Percentiles rank a stretch among this genome's conserved stretches.
These are phyloP conservation scores for Arabidopsis lyrata DNA, from an alignment of 441 rosid genomes.

Conservation along the genomic window DNA sequence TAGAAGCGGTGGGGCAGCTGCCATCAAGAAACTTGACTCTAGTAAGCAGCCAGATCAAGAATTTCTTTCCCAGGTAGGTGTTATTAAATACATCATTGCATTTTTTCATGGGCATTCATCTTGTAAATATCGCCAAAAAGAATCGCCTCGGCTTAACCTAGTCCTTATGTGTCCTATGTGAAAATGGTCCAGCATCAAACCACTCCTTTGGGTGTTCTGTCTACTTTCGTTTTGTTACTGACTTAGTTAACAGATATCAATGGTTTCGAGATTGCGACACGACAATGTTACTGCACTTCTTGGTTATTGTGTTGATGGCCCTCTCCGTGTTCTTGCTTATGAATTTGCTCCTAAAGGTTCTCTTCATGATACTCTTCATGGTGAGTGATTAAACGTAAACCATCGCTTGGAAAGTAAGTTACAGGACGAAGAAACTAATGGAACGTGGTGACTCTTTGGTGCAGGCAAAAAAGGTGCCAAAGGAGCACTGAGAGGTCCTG, in stretches of 20 bases:
- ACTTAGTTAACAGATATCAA: slow-evolving; percentile 51
- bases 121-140: not conserved
- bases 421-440: not conserved
- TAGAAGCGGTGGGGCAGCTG: slow-evolving; percentile 55
- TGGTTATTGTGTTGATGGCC: slow-evolving; percentile 63
- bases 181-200: not conserved
- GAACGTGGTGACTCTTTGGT: slow-evolving; percentile 21
- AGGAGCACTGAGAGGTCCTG: slow-evolving; percentile 60
- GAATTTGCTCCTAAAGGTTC: slow-evolving; percentile 70
- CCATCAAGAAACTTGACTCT: slow-evolving; percentile 70
- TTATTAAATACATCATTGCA: not conserved
- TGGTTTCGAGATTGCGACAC: slow-evolving; percentile 67
- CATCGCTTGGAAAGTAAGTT: slow-evolving; percentile 29
- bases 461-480: slow-evolving; percentile 58
- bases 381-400: slow-evolving; percentile 39
- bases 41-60: slow-evolving; percentile 71
- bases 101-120: not conserved
- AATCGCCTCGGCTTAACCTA: not conserved
- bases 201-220: slow-evolving; percentile 1
- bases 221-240: slow-evolving; percentile 15
- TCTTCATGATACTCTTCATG: slow-evolving; percentile 70
- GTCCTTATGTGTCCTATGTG: not conserved
- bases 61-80: slow-evolving; percentile 62
- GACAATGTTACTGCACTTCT: slow-evolving; percentile 63
- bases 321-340: slow-evolving; percentile 63